A percentile compares a stretch with the other conserved stretches of the same genome.
phyloP scores from a whole-genome alignment of 2,329 filamentous ascomycete genomes.

The Colletotrichum agaves region DNA sequence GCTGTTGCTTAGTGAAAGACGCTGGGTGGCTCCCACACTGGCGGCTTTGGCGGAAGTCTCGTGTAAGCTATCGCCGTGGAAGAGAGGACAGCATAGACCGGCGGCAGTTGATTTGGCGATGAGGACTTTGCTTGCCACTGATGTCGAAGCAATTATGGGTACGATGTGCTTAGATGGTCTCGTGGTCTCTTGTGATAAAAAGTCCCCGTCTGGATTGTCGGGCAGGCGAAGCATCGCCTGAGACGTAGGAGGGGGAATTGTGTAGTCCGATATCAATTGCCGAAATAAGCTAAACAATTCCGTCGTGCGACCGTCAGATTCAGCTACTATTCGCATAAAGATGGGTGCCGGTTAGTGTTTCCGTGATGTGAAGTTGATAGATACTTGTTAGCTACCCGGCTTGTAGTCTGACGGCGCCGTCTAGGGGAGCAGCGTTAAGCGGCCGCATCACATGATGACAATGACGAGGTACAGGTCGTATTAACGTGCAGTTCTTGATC shows the following conservation, averaged over 20 bases:
- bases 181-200: neutral
- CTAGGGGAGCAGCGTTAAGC: no score
- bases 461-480: no score
- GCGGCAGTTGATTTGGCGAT: conserved; percentile 43
- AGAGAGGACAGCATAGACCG: conserved; percentile 42
- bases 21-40: conserved; percentile 29
- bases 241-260: neutral
- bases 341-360: no score
- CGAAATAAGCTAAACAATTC: no score
- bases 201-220: conserved; percentile 38
- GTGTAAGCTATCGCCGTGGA: conserved; percentile 46
- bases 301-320: no score
- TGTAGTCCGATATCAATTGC: neutral
- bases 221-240: conserved; percentile 39
- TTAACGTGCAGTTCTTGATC: no score
- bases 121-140: conserved; percentile 44
- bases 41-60: conserved; percentile 45
- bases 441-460: no score
- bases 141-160: conserved; percentile 42
- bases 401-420: no score
- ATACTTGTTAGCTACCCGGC: no score
- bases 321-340: no score
- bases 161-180: conserved; percentile 43
- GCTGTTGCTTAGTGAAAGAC: neutral
- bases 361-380: no score